A percentile compares a stretch with the other conserved stretches of the same genome.
phyloP scores from a whole-genome alignment of 2,329 filamentous ascomycete genomes.

The Cladobotryum protrusum region DNA sequence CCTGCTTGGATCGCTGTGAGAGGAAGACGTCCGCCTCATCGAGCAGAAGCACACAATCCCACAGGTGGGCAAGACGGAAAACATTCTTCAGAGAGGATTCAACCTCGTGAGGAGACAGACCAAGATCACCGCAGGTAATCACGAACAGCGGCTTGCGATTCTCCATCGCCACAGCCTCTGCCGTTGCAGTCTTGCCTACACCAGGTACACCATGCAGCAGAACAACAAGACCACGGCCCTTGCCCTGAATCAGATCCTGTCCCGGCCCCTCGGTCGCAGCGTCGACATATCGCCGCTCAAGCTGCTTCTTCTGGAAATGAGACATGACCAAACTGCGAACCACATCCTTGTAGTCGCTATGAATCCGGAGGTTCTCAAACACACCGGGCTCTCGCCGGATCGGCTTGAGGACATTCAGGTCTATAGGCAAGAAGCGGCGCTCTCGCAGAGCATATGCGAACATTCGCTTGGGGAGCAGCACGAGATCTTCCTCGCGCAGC shows the following conservation, averaged over 20 bases:
- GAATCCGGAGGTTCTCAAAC: slow-evolving; percentile 36
- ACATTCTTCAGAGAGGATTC: slow-evolving; percentile 36
- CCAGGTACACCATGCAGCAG: slow-evolving; percentile 42
- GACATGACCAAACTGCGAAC: slow-evolving; percentile 34
- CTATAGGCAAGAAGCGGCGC: slow-evolving; percentile 33
- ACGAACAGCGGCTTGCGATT: slow-evolving; percentile 39
- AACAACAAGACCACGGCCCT: slow-evolving; percentile 38
- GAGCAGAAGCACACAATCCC: slow-evolving; percentile 32
- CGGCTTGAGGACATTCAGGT: slow-evolving; percentile 28
- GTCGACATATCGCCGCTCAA: slow-evolving; percentile 28
- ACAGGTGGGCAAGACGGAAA: slow-evolving; percentile 35
- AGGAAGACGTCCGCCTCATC: slow-evolving; percentile 34
- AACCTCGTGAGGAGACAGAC: slow-evolving; percentile 34
- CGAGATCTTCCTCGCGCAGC: slow-evolving; percentile 22
- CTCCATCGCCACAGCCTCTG: slow-evolving; percentile 36
- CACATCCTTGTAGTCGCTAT: slow-evolving; percentile 35
- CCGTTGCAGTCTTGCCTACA: slow-evolving; percentile 44
- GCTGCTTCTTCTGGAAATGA: slow-evolving; percentile 34
- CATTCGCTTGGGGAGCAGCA: slow-evolving; percentile 35
- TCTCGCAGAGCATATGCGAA: slow-evolving; percentile 36
- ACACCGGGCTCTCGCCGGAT: slow-evolving; percentile 30
- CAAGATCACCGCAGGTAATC: slow-evolving; percentile 45
- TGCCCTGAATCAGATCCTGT: slow-evolving; percentile 39
- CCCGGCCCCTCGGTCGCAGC: slow-evolving; percentile 12
- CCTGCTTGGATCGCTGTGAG: slow-evolving; percentile 21